Evolutionary conservation across 2,329 filamentous ascomycete genomes (phyloP), one percentile per base, ranked within the genome.

Genomic region (Cladophialophora chaetospira): DNA sequence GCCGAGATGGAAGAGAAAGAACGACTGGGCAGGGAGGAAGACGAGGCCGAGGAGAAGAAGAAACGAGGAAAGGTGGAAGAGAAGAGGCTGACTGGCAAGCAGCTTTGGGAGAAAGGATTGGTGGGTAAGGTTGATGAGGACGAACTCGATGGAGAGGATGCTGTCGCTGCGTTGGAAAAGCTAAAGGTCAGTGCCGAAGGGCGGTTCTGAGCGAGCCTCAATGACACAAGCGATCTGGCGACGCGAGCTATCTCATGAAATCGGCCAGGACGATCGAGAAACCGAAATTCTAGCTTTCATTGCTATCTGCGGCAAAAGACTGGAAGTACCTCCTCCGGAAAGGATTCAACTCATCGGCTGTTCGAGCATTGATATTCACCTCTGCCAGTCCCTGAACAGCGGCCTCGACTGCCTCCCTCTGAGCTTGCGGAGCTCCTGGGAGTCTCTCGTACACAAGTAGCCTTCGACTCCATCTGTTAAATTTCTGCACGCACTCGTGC

Each of bases 401-500:
- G 23, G 28, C 4, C 9, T 17, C 29, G 28, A 49, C 51, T 21
- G 54, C 13, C 19, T 42, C 38, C 21, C 15, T 15, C 29, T 53
- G 43, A 2, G 38, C 36, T 25, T 65, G 63, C 3, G 65, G 60
- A 31, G 72, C 69, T 23, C 90, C 85, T 0, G 82, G 79, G 17
- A 89, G 75, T 50, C 91, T 83, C 42, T 85, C 81, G 71, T 97
- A 97, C 0, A 91, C 96, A 50, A 97, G 88, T 31, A 99, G 78
- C 63, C 91, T 83, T 58, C 94, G 83, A 17, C 91, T 94, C 94
- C 92, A 99, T 73, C 89, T 94, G 69, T 91, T 93, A 70, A 99
- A 99, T 0, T 82, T 79, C 70, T 99, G 94, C 5, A 89, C 84
- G 68, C 91, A 96, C 26, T 91, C 82, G 40, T 82, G 85, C 17